Base-by-base conservation (phyloP, 2,329 filamentous ascomycete species). In the Fusarium piperis region DNA sequence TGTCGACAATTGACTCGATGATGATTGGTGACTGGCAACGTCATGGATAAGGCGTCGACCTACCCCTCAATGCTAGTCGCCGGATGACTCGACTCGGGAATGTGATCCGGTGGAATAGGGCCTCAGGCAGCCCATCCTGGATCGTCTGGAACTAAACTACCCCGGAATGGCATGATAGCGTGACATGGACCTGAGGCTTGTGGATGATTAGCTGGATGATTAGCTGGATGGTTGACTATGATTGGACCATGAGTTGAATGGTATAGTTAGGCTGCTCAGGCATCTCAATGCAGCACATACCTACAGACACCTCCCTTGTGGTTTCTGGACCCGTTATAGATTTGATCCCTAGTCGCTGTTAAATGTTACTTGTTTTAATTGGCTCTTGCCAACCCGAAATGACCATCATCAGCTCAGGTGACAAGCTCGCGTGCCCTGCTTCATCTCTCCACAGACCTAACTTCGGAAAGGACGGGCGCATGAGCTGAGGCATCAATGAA, bases 31-130 rank as follows among this genome's bases (percentile, higher is more conserved):
- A 46, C 35, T 28, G 23, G 44, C 56, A 28, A 46, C 67, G 67
- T 72, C 70, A 72, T 72, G 57, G 70, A 73, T 39, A 44, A 44
- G 26, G 48, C 26, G 38, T 62, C 35, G 44, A 35, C 16, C 58
- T 51, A 62, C 67, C 53, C 60, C 67, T 70, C 69, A 55, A 57
- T 20, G 18, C 36, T 41, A 20, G 56, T 51, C 30, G 56, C 56
- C 46, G 59, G 59, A 64, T 72, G 70, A 67, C 70, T 73, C 60
- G 35, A 65, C 6, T 44, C 57, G 58, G 53, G 61, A 67, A 32
- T 9, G 52, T 59, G 41, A 16, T 48, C 66, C 52, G 46, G n/a
- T 30, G 12, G 7, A 13, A 48, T 15, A 23, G 33, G 38, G 46
- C 63, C 57, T 58, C 8, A 68, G 66, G 70, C 63, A 68, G 26